Evolutionary conservation across 257 asterid genomes (phyloP).

Genomic region (Galeopsis tetrahit): DNA sequence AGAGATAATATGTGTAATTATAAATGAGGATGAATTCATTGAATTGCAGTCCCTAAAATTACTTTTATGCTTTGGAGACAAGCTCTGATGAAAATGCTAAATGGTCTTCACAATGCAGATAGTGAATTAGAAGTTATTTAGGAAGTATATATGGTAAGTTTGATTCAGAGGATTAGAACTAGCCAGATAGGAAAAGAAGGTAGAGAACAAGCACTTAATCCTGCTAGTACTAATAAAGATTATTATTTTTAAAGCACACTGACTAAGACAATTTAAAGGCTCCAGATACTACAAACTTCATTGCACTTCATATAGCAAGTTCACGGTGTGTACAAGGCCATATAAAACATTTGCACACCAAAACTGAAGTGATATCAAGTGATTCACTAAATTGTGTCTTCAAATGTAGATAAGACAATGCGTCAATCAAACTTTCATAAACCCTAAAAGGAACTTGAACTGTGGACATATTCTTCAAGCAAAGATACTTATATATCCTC

Average conservation of each 20-base stretch:
- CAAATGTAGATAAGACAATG: constrained; percentile 1
- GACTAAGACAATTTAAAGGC: constrained; percentile 20
- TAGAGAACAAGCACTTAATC: background rate
- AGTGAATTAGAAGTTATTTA: constrained; percentile 6
- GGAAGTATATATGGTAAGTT: constrained; percentile 6
- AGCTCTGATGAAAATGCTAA: background rate
- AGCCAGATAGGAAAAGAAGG: background rate
- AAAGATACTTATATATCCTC: background rate
- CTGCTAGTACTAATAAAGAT: constrained; percentile 11
- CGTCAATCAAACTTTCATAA: constrained; percentile 17
- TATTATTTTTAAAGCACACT: constrained; percentile 7
- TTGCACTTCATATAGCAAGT: constrained; percentile 10
- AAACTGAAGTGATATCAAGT: constrained; percentile 12
- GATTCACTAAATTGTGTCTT: background rate
- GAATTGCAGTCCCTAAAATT: constrained; percentile 2
- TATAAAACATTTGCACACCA: constrained; percentile 1
- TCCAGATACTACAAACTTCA: background rate
- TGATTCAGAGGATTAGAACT: background rate
- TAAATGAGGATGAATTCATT: background rate
- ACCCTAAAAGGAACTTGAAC: background rate
- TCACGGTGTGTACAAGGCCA: background rate
- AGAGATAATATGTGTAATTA: background rate
- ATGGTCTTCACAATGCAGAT: constrained; percentile 1
- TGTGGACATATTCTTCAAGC: background rate
- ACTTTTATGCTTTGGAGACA: background rate